These are phyloP conservation scores for Penstemon davidsonii DNA, from an alignment of 257 asterid genomes.

Conservation along the genomic window DNA sequence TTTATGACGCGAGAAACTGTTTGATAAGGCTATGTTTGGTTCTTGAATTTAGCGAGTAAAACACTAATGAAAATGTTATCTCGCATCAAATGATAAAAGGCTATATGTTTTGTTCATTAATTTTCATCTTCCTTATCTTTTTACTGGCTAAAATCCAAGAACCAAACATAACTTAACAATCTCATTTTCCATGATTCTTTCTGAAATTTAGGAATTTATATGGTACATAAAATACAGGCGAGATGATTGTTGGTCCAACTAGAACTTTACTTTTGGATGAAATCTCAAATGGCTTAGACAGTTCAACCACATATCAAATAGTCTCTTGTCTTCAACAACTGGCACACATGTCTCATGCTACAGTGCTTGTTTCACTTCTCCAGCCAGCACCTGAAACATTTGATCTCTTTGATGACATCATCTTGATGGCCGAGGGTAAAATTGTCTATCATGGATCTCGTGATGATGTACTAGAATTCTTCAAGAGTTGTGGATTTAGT, in stretches of 20 bases:
- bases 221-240: slow-evolving; percentile 30
- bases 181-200: neutral
- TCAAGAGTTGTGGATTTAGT: slow-evolving; percentile 39
- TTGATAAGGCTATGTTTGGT: too few species aligned
- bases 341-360: slow-evolving; percentile 43
- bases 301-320: slow-evolving; percentile 49
- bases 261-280: slow-evolving; percentile 48
- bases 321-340: slow-evolving; percentile 42
- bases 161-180: neutral
- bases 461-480: slow-evolving; percentile 31
- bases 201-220: neutral
- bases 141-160: too few species aligned
- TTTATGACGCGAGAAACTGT: too few species aligned
- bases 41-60: neutral
- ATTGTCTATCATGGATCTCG: slow-evolving; percentile 44
- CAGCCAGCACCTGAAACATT: slow-evolving; percentile 54
- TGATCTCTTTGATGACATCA: slow-evolving; percentile 44
- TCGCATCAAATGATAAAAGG: too few species aligned
- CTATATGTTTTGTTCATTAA: too few species aligned
- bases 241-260: slow-evolving; percentile 47
- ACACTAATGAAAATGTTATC: too few species aligned
- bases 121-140: too few species aligned
- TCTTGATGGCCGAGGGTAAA: slow-evolving; percentile 48
- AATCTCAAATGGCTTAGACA: slow-evolving; percentile 48
- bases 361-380: slow-evolving; percentile 41